phyloP scores from a whole-genome alignment of 75 land plant genomes.

The Pinus albicaulis region DNA sequence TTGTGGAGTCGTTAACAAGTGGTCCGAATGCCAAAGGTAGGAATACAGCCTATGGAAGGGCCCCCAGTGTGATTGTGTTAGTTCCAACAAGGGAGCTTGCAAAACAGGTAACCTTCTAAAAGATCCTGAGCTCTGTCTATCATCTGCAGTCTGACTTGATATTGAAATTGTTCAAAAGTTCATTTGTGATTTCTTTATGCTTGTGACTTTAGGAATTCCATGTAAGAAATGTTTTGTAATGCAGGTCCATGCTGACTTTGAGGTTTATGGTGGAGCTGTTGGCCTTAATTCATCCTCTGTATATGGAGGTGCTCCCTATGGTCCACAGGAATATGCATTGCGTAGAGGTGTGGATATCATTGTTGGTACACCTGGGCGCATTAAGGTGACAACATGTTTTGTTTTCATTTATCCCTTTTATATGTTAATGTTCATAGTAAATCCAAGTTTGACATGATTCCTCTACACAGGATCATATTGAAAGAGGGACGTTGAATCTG shows the following conservation, averaged over 20 bases:
- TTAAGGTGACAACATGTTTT: constrained; percentile 50
- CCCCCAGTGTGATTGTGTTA: constrained; percentile 85
- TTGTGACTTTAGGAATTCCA: background rate
- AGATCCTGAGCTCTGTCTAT: background rate
- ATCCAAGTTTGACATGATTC: background rate
- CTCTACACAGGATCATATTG: constrained; percentile 65
- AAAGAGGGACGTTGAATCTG: constrained; percentile 74
- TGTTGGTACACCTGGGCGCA: constrained; percentile 96
- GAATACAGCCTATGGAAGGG: constrained; percentile 68
- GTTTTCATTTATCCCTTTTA: background rate
- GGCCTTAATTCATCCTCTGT: constrained; percentile 75
- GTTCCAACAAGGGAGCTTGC: constrained; percentile 94
- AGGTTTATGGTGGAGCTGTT: constrained; percentile 75
- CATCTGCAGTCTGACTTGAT: background rate
- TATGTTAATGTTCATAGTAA: background rate
- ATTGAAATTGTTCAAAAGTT: background rate
- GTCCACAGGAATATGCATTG: constrained; percentile 63
- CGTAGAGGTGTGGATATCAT: constrained; percentile 90
- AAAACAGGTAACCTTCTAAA: constrained; percentile 52
- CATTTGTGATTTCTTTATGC: background rate
- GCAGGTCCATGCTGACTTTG: constrained; percentile 86
- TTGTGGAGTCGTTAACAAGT: constrained; percentile 76
- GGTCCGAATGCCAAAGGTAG: constrained; percentile 33
- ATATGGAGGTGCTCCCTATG: constrained; percentile 90
- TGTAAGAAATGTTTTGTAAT: background rate